phyloP scores from a whole-genome alignment of 1,284 basidiomycete genomes.

The Melampsora americana region DNA sequence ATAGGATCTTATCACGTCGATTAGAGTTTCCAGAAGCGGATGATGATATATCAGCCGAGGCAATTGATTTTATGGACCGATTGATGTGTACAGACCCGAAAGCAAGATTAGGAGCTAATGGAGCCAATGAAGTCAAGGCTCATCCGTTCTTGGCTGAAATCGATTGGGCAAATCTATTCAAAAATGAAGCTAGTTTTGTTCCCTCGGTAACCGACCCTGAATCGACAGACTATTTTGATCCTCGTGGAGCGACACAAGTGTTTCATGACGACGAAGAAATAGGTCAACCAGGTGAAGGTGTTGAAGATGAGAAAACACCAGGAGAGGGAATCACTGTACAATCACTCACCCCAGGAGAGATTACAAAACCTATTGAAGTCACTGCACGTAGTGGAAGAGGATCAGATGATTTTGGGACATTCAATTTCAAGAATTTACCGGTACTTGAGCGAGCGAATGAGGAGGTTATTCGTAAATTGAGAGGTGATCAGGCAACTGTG shows the following conservation, averaged over 20 bases:
- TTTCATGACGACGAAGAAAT: conserved; percentile 78
- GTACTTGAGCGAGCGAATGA: conserved; percentile 98
- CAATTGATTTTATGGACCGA: conserved; percentile 83
- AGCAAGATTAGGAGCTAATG: conserved; percentile 76
- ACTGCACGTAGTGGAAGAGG: conserved; percentile 53
- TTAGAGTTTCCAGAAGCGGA: conserved; percentile 69
- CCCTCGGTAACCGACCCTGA: conserved; percentile 93
- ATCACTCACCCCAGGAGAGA: no score
- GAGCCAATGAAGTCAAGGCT: conserved; percentile 85
- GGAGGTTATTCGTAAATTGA: conserved; percentile 89
- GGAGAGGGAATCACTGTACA: conserved; percentile 58
- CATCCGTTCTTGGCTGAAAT: conserved; percentile 88
- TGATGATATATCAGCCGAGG: conserved; percentile 68
- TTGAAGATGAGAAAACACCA: conserved; percentile 56
- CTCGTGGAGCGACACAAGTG: conserved; percentile 82
- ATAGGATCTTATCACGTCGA: conserved; percentile 94
- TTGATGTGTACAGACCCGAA: conserved; percentile 79
- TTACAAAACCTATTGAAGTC: conserved; percentile 21
- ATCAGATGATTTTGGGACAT: conserved; percentile 90
- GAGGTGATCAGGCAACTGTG: conserved; percentile 54
- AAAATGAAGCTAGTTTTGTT: conserved; percentile 86
- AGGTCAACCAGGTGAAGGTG: conserved; percentile 50
- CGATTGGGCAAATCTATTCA: conserved; percentile 87
- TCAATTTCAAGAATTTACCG: conserved; percentile 96
- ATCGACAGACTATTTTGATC: conserved; percentile 98